Base-by-base conservation (phyloP, 1,284 basidiomycete species). In the Sutorius eximius region DNA sequence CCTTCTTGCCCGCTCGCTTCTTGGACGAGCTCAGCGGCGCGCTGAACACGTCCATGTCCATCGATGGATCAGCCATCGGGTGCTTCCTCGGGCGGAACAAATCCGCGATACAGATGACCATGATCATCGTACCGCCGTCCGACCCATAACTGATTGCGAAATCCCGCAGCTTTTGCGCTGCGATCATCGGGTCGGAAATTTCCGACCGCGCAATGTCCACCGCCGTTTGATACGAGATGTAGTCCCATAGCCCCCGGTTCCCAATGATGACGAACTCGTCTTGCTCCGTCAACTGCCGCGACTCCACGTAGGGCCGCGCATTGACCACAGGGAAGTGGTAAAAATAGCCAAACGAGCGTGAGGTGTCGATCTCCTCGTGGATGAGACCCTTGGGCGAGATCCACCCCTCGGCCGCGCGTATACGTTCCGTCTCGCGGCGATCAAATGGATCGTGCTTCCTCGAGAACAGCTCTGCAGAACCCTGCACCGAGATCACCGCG, bases 221-320 rank as follows among this genome's bases (percentile, higher is more conserved):
- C 0, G 97, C 97, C 0, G 93, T 96, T 73, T 98, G 95, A 71
- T 93, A 94, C 9, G 93, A 91, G 60, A 98, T 89, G 62, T 87
- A 92, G 65, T 96, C 91, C 97, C 97, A 99, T 36, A 99, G 73
- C 0, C 91, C 93, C 3, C 86, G 83, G 69, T 98, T 99, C 37
- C 90, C 96, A 57, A 99, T 83, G 71, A 99, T 97, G 66, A 99
- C 84, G 69, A 99, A 98, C 71, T 99, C 97, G 73, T 99, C 97
- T 58, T 86, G 81, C 60, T 95, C 91, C 1, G 85, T 82, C 33
- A 99, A 76, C 56, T 86, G 78, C 60, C 91, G 84, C 3, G 77
- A 79, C 58, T 77, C 77, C 53, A 97, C 83, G 65, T 93, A 86
- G 1, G 96, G 96, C 15, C 87, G 81, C 1, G 95, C 89, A 66